phyloP scores from a whole-genome alignment of 108 stramenopile genomes.

The Epithemia pelagica region DNA sequence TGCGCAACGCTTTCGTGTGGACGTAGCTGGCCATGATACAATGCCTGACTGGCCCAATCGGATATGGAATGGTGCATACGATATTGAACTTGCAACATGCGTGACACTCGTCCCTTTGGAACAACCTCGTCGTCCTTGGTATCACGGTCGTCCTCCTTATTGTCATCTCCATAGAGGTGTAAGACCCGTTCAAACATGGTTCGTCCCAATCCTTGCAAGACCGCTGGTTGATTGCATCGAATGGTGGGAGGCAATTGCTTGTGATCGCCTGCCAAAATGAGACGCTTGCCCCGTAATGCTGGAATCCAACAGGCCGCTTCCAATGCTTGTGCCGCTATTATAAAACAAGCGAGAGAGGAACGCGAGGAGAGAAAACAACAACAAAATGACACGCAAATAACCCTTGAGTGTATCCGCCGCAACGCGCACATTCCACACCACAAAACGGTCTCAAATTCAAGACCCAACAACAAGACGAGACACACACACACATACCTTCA shows the following conservation, averaged over 20 bases:
- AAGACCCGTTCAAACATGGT: slow-evolving; percentile 96
- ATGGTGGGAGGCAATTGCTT: slow-evolving; percentile 97
- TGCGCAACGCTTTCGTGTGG: slow-evolving; percentile 54
- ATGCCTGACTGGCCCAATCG: slow-evolving; percentile 87
- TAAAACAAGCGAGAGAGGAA: no score
- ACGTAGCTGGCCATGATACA: slow-evolving; percentile 72
- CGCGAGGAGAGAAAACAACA: neutral
- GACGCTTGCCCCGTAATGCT: slow-evolving; percentile 63
- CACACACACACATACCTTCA: slow-evolving; percentile 34
- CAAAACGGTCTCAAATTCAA: no score
- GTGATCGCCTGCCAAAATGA: slow-evolving; percentile 95
- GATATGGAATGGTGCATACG: slow-evolving; percentile 92
- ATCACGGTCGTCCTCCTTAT: neutral
- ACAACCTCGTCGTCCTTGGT: slow-evolving; percentile 1
- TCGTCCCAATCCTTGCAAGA: slow-evolving; percentile 55
- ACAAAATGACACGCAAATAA: no score
- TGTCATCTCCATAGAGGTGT: slow-evolving; percentile 43
- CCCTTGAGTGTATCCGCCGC: no score
- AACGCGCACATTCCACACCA: no score
- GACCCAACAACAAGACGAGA: neutral
- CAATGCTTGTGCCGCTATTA: slow-evolving; percentile 91
- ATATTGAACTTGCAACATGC: slow-evolving; percentile 93
- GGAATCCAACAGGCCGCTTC: slow-evolving; percentile 96
- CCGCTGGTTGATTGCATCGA: slow-evolving; percentile 37
- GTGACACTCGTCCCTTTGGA: slow-evolving; percentile 31